phyloP scores from a whole-genome alignment of 2,329 filamentous ascomycete species.

The Pseudohalonectria lignicola region DNA sequence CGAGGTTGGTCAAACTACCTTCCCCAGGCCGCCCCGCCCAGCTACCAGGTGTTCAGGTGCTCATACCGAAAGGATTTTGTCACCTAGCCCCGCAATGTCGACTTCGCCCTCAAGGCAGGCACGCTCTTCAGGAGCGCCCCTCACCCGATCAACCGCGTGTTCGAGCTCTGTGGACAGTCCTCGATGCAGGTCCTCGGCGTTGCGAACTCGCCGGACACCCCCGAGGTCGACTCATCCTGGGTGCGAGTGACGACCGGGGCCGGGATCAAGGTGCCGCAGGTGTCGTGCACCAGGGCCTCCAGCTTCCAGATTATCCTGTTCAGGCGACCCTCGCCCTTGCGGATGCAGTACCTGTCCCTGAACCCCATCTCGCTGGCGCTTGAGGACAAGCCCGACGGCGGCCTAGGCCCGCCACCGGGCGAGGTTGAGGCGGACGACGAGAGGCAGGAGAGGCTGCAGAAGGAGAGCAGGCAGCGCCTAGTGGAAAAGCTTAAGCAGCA shows the following conservation, averaged over 20 bases:
- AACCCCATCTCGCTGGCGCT: conserved; percentile 81
- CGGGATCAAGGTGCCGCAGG: conserved; percentile 48
- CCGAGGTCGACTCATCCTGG: conserved; percentile 55
- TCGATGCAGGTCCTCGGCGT: conserved; percentile 80
- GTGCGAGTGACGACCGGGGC: conserved; percentile 49
- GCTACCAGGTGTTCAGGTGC: too few relatives aligned
- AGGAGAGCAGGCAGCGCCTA: conserved; percentile 52
- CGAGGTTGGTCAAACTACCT: conserved; percentile 56
- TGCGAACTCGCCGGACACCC: conserved; percentile 52
- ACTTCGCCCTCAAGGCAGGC: conserved; percentile 74
- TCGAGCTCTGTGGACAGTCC: conserved; percentile 71
- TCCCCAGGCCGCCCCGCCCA: conserved; percentile 6
- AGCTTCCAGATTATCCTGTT: conserved; percentile 85
- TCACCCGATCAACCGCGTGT: conserved; percentile 70
- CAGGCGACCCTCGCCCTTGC: conserved; percentile 69
- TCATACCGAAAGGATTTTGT: too few relatives aligned
- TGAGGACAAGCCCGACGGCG: conserved; percentile 49
- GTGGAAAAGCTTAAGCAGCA: conserved; percentile 84
- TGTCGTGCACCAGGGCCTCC: conserved; percentile 60
- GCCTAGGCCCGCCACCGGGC: conserved; percentile 14
- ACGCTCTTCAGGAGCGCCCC: conserved; percentile 74
- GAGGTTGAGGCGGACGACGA: conserved; percentile 65
- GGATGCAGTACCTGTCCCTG: conserved; percentile 95
- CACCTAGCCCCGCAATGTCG: conserved; percentile 68
- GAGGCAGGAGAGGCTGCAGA: conserved; percentile 44